Base-by-base conservation (phyloP, 495 filamentous ascomycete genomes). In the Parathielavia hyrcaniae region DNA sequence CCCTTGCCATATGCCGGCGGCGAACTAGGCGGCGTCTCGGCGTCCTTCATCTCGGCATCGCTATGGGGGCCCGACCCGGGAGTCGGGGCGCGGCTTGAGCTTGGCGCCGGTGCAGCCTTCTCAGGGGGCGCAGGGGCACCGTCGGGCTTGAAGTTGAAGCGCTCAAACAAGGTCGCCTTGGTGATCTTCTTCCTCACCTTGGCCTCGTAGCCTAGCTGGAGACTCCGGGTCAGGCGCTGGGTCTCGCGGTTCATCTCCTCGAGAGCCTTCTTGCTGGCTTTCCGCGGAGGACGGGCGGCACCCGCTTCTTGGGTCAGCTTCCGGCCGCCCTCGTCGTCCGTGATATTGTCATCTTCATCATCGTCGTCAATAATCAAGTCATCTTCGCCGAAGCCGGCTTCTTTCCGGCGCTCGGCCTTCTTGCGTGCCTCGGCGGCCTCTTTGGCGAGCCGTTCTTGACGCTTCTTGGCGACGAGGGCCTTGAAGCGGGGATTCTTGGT, bases 241-340 rank as follows among this genome's bases (percentile, higher is more conserved):
- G 92, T 96, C 71, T 97, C 93, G 44, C 88, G 79, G 55, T 83
- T 83, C 85, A 97, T 96, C 66, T 97, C 92, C 71, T 96, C 88
- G n/a, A 96, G 56, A 0, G 95, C 93, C 75, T 92, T 96, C 75
- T 95, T 97, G 73, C 91, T 90, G 5, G 93, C 93, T 64, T 91
- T 96, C 1, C 93, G 83, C 5, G 86, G 75, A 6, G 90, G 87
- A 8, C 84, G 82, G 14, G 82, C 51, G 6, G 50, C 32, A 1
- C 44, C 70, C 9, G 44, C 64, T 36, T 85, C 75, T 57, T 89
- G 85, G 1, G 82, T 82, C 34, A 89, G 69, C 57, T 78, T 83
- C 36, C 76, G 72, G 7, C 73, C 85, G 35, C 77, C 81, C 10
- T 74, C 76, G 38, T 80, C 80, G 59, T 86, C 81, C 11, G 76